These are phyloP conservation scores for Phytophthora nicotianae DNA, from an alignment of 352 stramenopile genomes.

Conservation along the genomic window DNA sequence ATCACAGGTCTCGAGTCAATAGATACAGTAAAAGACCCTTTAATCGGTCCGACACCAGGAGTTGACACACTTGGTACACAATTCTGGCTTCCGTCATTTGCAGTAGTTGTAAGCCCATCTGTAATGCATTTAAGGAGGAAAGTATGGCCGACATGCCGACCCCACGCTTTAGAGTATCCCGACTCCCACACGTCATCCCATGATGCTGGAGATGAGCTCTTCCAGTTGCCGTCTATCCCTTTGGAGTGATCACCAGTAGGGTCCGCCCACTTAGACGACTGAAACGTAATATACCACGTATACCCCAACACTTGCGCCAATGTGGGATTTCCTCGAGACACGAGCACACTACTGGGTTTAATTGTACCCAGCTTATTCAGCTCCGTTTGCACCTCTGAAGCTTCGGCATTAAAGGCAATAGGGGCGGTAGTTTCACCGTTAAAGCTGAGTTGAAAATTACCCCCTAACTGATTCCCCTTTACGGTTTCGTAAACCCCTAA, in stretches of 20 bases:
- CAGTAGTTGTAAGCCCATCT: conserved; percentile 66
- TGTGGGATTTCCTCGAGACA: conserved; percentile 65
- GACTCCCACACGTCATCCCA: conserved; percentile 94
- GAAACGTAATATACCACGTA: conserved; percentile 94
- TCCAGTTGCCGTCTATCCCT: conserved; percentile 92
- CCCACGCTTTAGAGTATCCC: conserved; percentile 96
- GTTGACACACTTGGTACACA: conserved; percentile 40
- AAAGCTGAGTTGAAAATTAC: conserved; percentile 94
- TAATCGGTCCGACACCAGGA: conserved; percentile 83
- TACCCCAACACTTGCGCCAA: conserved; percentile 85
- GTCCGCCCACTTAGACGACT: conserved; percentile 92
- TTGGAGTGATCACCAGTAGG: conserved; percentile 89
- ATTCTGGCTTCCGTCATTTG: conserved; percentile 57
- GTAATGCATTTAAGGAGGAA: conserved; percentile 60
- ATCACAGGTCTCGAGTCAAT: conserved; percentile 73
- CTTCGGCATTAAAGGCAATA: conserved; percentile 87
- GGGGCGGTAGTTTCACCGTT: conserved; percentile 93
- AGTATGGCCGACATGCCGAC: conserved; percentile 94
- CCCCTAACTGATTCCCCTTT: conserved; percentile 89
- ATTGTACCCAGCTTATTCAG: conserved; percentile 94
- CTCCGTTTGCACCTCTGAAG: conserved; percentile 82
- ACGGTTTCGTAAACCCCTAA: conserved; percentile 72
- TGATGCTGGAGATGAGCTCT: conserved; percentile 61
- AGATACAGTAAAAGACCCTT: conserved; percentile 90
- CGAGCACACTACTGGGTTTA: conserved; percentile 90